Evolutionary conservation across 1,284 basidiomycete species (phyloP).

Genomic region (Malassezia japonica): DNA sequence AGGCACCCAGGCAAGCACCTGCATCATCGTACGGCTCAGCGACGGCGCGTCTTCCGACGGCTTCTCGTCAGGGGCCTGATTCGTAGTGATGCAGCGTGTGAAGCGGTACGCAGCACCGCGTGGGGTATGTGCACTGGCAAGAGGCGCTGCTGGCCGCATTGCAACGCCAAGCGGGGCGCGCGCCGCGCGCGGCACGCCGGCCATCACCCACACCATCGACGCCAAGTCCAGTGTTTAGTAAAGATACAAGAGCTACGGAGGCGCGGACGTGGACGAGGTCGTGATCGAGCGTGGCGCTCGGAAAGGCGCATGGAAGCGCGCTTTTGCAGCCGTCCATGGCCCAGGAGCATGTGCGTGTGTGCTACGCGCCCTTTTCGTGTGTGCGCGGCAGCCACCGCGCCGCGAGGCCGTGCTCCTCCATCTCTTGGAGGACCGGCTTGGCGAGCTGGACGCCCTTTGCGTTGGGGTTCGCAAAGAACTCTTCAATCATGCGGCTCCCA

Average conservation of each 20-base stretch:
- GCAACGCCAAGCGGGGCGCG: too few relatives aligned
- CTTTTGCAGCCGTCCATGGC: too few relatives aligned
- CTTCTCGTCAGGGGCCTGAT: background rate
- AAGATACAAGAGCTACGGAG: background rate
- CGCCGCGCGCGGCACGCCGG: too few relatives aligned
- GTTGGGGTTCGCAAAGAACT: conserved; percentile 31
- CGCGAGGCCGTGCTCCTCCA: conserved; percentile 8
- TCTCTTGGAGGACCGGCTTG: conserved; percentile 7
- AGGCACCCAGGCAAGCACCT: conserved; percentile 51
- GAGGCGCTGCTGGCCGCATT: too few relatives aligned
- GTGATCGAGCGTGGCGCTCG: too few relatives aligned
- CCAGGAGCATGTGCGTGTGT: too few relatives aligned
- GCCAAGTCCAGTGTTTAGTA: background rate
- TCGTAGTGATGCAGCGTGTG: background rate
- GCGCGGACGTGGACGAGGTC: too few relatives aligned
- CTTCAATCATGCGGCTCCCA: conserved; percentile 30
- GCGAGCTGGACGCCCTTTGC: conserved; percentile 36
- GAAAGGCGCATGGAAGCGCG: too few relatives aligned
- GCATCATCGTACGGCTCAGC: background rate
- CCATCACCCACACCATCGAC: too few relatives aligned
- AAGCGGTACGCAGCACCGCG: too few relatives aligned
- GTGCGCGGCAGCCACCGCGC: background rate
- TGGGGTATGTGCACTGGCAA: background rate
- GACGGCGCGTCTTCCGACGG: background rate
- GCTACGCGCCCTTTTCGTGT: background rate